Percentiles rank a stretch among this genome's conserved stretches.
Evolutionary conservation across 2,329 filamentous ascomycete species (phyloP).

Genomic region (Aureobasidium sp.): DNA sequence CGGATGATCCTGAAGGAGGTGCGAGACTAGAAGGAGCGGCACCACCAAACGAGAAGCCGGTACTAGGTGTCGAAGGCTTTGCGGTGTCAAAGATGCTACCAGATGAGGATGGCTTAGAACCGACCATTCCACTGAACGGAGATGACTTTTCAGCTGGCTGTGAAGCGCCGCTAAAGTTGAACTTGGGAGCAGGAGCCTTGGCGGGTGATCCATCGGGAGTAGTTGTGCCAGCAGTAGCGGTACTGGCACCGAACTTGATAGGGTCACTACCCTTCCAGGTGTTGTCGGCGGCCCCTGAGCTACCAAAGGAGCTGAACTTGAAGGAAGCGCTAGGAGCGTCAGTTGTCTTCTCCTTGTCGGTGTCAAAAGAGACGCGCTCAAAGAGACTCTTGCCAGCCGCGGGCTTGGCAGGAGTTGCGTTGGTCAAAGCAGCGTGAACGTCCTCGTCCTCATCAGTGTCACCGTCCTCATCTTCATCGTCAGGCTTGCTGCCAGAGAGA

Average conservation of each 20-base stretch:
- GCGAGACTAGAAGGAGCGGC: conserved; percentile 22
- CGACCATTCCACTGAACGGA: neutral
- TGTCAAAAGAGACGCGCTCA: conserved; percentile 17
- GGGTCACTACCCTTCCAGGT: conserved; percentile 43
- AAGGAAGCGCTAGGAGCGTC: conserved; percentile 7
- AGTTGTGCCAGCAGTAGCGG: conserved; percentile 21
- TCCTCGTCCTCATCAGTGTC: conserved; percentile 17
- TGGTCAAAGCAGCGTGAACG: conserved; percentile 8
- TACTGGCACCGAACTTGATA: conserved; percentile 40
- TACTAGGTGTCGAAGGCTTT: conserved; percentile 19
- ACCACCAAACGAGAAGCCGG: conserved; percentile 36
- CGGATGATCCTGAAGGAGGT: conserved; percentile 26
- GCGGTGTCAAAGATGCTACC: conserved; percentile 19
- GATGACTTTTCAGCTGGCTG: neutral
- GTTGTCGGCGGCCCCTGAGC: conserved; percentile 30
- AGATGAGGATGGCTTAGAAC: conserved; percentile 17
- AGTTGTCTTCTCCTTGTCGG: conserved; percentile 1
- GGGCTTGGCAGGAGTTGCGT: conserved; percentile 13
- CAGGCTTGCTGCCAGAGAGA: neutral
- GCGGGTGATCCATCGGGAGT: conserved; percentile 21
- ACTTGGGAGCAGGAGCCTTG: conserved; percentile 19
- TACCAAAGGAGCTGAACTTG: conserved; percentile 16
- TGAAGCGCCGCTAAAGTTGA: conserved; percentile 15
- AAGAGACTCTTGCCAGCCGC: conserved; percentile 19
- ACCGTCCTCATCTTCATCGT: conserved; percentile 2